These are phyloP conservation scores for Aspergillus affinis DNA, from an alignment of 495 filamentous ascomycete genomes.

Conservation along the genomic window DNA sequence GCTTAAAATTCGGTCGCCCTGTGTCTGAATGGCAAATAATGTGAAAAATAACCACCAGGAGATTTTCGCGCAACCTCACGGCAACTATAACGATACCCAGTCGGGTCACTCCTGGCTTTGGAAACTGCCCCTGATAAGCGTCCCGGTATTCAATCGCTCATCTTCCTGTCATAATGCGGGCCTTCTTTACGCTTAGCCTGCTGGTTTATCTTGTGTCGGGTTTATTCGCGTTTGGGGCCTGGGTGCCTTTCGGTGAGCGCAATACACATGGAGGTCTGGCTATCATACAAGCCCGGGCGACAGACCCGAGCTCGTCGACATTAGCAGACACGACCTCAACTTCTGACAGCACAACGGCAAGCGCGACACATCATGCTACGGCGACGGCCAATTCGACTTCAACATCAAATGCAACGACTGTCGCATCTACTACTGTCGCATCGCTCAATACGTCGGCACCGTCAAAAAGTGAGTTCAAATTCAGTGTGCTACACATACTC, in stretches of 20 bases:
- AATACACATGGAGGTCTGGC: conserved; percentile 12
- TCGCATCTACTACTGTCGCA: conserved; percentile 18
- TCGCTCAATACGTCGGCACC: conserved; percentile 20
- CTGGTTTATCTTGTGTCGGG: conserved; percentile 14
- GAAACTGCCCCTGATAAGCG: neutral
- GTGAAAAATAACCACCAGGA: conserved; percentile 4
- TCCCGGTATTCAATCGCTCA: neutral
- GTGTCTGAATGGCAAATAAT: neutral
- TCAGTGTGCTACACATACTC: conserved; percentile 12
- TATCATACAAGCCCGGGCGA: conserved; percentile 16
- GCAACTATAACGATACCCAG: neutral
- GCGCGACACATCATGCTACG: conserved; percentile 17
- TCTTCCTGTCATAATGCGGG: conserved; percentile 16
- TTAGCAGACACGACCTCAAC: conserved; percentile 9
- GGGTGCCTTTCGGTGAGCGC: conserved; percentile 15
- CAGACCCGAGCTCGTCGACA: conserved; percentile 9
- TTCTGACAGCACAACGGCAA: conserved; percentile 8
- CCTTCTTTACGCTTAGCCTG: conserved; percentile 10
- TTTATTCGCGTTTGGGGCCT: conserved; percentile 18
- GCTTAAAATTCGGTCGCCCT: conserved; percentile 2
- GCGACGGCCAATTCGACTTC: conserved; percentile 19
- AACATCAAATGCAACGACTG: conserved; percentile 13
- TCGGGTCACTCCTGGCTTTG: conserved; percentile 1
- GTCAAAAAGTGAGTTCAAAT: conserved; percentile 17
- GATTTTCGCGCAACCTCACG: conserved; percentile 6